Evolutionary conservation across 108 stramenopile genomes (phyloP).

Genomic region (Poteriospumella lacustris): DNA sequence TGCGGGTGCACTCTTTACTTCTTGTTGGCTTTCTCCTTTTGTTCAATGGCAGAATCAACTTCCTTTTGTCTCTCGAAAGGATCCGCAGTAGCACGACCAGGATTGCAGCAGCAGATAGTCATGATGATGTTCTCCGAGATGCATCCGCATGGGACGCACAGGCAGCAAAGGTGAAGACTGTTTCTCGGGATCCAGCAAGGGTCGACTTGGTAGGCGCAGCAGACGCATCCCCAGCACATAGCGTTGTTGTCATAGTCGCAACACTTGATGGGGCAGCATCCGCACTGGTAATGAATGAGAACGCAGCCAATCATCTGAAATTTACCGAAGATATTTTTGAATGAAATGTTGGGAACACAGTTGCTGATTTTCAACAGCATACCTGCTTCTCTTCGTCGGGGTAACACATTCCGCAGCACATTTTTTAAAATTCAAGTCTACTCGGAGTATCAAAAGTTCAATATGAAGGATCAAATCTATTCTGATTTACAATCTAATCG

Average conservation of each 20-base stretch:
- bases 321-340: too few relatives aligned
- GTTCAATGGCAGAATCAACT: too few relatives aligned
- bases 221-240: slow-evolving; percentile 11
- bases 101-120: slow-evolving; percentile 15
- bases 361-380: too few relatives aligned
- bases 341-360: too few relatives aligned
- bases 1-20: too few relatives aligned
- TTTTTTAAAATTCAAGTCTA: too few relatives aligned
- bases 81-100: neutral
- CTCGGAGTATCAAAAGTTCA: too few relatives aligned
- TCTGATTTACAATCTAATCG: too few relatives aligned
- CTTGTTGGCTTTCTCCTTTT: too few relatives aligned
- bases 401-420: too few relatives aligned
- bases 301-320: neutral
- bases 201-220: neutral
- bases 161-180: neutral
- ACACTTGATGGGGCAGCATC: neutral
- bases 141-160: neutral
- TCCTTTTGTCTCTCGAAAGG: neutral
- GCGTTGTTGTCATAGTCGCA: neutral
- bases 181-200: neutral
- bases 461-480: too few relatives aligned
- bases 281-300: slow-evolving; percentile 14
- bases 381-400: too few relatives aligned
- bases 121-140: neutral